Evolutionary conservation across 1,139 yeast genomes (phyloP), one percentile per base, ranked within the genome.

Genomic region (Nakaseomyces delphensis): DNA sequence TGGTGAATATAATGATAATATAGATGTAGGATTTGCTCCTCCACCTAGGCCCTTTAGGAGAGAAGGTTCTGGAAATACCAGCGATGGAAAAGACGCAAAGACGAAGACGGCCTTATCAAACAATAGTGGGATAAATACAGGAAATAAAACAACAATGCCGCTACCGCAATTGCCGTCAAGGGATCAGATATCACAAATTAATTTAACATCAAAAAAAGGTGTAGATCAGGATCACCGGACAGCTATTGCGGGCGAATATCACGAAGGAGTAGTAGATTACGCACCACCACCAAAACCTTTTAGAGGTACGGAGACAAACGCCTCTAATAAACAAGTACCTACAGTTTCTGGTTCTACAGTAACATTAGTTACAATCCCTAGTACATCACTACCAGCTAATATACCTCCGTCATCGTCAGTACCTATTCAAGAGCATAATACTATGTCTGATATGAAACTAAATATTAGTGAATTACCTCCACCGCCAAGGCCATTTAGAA

Each of bases 241-340:
- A 2, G 33, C 35, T 16, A 31, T 31, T 31, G 23, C 11, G 10
- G 13, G 24, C 15, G 13, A 13, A 18, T 30, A 5, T 21, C 15
- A 28, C 18, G 27, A 23, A 31, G 36, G 14, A 6, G 16, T 15
- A 21, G 25, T 39, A 14, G 25, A 44, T 8, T 51, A 52, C 42
- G 50, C 51, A 6, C 60, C 63, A 31, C 62, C 63, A 13, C 52
- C 52, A 27, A 44, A 43, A 29, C 52, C 52, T 9, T 47, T 41
- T 21, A 44, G 47, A 36, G 41, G 25, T 27, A 14, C 29, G 3
- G 16, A 25, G 11, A 24, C 19, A 8, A 11, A 21, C 11, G 4
- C 23, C 3, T 11, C 15, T 16, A 16, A 9, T 7, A 11, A 14
- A 23, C 36, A 30, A 13, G 14, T 14, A n/a, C 11, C 28, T 4